Percentiles rank a stretch among this genome's conserved stretches.
phyloP scores from a whole-genome alignment of 306 rosid genomes.

The Fragaria vesca region DNA sequence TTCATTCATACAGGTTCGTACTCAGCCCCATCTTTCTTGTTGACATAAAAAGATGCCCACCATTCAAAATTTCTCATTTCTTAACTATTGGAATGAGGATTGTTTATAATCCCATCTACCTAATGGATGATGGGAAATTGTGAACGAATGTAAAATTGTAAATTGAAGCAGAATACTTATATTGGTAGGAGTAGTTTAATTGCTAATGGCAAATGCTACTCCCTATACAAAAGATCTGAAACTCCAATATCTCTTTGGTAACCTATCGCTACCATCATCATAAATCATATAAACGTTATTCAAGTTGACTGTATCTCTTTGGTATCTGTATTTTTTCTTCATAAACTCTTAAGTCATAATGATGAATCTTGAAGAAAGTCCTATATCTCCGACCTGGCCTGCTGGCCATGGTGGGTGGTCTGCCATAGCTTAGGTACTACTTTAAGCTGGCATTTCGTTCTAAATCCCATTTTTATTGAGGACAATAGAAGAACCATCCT shows the following conservation, averaged over 20 bases:
- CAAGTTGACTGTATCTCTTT: neutral
- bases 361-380: neutral
- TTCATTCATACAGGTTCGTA: neutral
- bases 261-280: neutral
- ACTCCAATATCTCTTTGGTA: neutral
- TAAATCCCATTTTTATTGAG: constrained; percentile 13
- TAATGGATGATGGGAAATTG: neutral
- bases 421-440: constrained; percentile 14
- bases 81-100: no score
- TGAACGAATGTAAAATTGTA: neutral
- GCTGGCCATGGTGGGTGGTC: constrained; percentile 44
- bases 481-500: neutral
- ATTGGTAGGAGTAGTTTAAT: neutral
- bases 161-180: neutral
- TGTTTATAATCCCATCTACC: neutral
- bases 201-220: neutral
- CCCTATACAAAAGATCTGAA: neutral
- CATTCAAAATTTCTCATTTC: neutral
- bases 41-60: neutral
- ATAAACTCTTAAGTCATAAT: neutral
- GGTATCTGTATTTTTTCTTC: neutral
- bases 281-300: neutral
- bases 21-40: neutral
- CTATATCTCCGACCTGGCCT: constrained; percentile 18
- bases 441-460: constrained; percentile 31